Conservation (phyloP, 2,329 filamentous ascomycete genomes). For the Neofusicoccum sp. region DNA sequence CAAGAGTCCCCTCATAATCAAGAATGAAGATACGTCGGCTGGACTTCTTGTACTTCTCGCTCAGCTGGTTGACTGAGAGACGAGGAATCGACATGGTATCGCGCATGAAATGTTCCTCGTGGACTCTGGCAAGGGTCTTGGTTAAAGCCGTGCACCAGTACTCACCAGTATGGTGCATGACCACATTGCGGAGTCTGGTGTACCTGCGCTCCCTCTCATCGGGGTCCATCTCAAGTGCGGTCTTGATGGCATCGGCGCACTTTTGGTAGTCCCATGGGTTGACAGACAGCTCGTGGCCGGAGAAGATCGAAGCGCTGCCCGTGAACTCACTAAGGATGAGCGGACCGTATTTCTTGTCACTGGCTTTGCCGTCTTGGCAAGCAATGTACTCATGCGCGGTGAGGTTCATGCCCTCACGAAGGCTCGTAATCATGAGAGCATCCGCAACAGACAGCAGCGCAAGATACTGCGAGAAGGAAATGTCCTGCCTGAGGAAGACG, state of each 20-base stretch:
- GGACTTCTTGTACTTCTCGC: conserved; percentile 66
- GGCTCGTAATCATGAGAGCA: conserved; percentile 89
- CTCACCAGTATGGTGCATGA: conserved; percentile 79
- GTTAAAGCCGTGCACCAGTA: conserved; percentile 84
- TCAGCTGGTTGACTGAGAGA: conserved; percentile 68
- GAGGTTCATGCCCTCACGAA: conserved; percentile 96
- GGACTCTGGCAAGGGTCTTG: conserved; percentile 70
- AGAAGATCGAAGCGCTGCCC: conserved; percentile 84
- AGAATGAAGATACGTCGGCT: conserved; percentile 79
- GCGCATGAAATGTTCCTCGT: conserved; percentile 81
- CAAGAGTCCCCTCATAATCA: conserved; percentile 91
- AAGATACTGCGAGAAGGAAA: conserved; percentile 90
- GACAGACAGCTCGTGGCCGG: conserved; percentile 76
- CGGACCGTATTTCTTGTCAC: conserved; percentile 78
- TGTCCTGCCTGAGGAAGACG: conserved; percentile 93
- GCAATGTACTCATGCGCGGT: conserved; percentile 93
- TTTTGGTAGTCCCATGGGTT: conserved; percentile 96
- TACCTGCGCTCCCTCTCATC: conserved; percentile 76
- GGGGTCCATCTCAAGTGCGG: conserved; percentile 76
- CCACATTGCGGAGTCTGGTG: conserved; percentile 70
- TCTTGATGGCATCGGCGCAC: conserved; percentile 82
- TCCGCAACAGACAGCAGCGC: conserved; percentile 88
- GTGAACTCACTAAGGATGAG: conserved; percentile 95
- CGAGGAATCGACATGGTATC: conserved; percentile 87
- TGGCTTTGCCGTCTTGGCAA: conserved; percentile 80